Base-by-base conservation (phyloP, 805 yeast species). In the Candida chauliodis region DNA sequence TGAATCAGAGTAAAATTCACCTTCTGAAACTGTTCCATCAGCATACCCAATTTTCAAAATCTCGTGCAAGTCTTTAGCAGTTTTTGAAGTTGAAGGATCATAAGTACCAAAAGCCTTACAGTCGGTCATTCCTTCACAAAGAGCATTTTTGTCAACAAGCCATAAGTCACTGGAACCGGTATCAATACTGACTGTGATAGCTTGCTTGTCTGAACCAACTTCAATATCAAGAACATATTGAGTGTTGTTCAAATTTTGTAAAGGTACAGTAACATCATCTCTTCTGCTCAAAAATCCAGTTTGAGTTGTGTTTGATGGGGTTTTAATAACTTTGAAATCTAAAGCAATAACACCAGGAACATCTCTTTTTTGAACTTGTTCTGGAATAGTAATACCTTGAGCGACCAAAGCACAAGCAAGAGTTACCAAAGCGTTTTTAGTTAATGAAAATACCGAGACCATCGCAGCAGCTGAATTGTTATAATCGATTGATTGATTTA, bases 131-230 rank as follows among this genome's bases (percentile, higher is more conserved):
- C 11, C 34, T 10, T 32, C 17, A 30, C 43, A 44, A 20, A 37
- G 34, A 5, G 33, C 36, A 4, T 36, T 11, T 8, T 30, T n/a
- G 4, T 40, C 23, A 6, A 53, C 45, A 28, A 55, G 50, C 59
- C 59, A 52, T 17, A 53, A 46, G 26, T 54, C 57, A 3, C 56
- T 46, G 4, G 53, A 47, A 4, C 59, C 60, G 14, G 58, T 54
- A 34, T 55, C 59, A 29, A 54, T 28, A 30, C 41, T 38, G 11
- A 48, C 52, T 7, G 41, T 40, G 25, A 55, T 41, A 11, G 47
- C 49, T 28, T 46, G 46, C 7, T 32, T 33, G 22, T 43, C 36
- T 21, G 52, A 46, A 20, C 50, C 50, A 21, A 43, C 40, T 20
- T 46, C 32, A 26, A 62, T 34, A 8, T 46, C 39, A 5, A 17